These are phyloP conservation scores for Lentinula aciculospora DNA, from an alignment of 768 basidiomycete genomes.

Conservation along the genomic window DNA sequence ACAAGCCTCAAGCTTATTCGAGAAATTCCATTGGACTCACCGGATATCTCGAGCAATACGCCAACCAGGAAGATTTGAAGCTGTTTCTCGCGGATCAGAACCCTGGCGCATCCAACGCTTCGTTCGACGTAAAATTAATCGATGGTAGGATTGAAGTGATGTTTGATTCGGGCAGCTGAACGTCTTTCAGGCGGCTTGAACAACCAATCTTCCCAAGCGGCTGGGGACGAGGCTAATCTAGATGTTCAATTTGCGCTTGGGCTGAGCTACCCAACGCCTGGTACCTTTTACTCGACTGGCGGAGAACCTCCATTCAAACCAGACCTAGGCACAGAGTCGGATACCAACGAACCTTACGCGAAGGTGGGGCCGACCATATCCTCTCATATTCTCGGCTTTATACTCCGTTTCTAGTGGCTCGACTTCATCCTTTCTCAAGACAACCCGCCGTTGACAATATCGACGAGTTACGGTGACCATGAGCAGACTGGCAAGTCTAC, in stretches of 20 bases:
- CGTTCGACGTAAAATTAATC: constrained; percentile 49
- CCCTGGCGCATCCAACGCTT: constrained; percentile 42
- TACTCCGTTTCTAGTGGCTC: constrained; percentile 36
- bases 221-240: constrained; percentile 62
- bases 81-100: constrained; percentile 43
- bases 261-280: constrained; percentile 53
- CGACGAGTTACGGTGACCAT: constrained; percentile 49
- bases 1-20: constrained; percentile 31
- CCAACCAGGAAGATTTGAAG: constrained; percentile 46
- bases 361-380: neutral
- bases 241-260: constrained; percentile 68
- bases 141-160: constrained; percentile 33
- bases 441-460: constrained; percentile 39
- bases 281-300: constrained; percentile 3
- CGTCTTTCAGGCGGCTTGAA: constrained; percentile 48
- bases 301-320: constrained; percentile 8
- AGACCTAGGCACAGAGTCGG: neutral
- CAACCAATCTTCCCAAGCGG: constrained; percentile 43
- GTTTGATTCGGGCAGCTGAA: constrained; percentile 1
- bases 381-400: neutral
- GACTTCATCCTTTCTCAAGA: constrained; percentile 34
- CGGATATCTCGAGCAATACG: constrained; percentile 47
- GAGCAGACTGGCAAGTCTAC: constrained; percentile 42
- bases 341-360: constrained; percentile 9
- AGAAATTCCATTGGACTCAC: constrained; percentile 50